A percentile compares a stretch with the other conserved stretches of the same genome.
Conservation (phyloP, 2,329 filamentous ascomycete genomes). For the Dactylella cylindrospora region DNA sequence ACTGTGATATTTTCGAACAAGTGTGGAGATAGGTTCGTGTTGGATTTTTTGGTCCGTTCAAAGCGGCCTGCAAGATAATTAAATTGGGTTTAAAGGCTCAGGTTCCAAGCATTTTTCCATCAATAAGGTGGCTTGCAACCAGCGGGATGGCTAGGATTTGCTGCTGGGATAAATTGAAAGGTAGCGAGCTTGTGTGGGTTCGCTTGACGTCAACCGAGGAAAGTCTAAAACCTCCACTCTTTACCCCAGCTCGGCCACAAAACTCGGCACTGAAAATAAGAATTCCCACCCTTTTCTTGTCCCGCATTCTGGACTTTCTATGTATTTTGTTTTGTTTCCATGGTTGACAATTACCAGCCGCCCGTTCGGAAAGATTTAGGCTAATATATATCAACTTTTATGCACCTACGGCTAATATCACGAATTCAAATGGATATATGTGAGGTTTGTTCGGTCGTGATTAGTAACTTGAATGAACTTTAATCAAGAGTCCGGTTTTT, state of each 20-base stretch:
- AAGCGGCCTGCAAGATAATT: constrained; percentile 10
- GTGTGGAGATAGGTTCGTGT: no score
- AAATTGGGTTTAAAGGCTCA: constrained; percentile 1
- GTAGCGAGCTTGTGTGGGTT: constrained; percentile 7
- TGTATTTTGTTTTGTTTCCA: no score
- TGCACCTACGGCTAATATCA: constrained; percentile 10
- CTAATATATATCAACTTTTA: no score
- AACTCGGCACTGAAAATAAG: constrained; percentile 21
- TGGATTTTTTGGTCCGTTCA: constrained; percentile 16
- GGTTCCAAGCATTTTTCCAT: constrained; percentile 31
- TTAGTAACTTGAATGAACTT: no score
- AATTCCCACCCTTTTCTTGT: background rate
- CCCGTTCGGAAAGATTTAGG: constrained; percentile 29
- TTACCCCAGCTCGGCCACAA: constrained; percentile 20
- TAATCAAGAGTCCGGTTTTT: no score
- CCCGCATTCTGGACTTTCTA: no score
- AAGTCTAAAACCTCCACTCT: constrained; percentile 12
- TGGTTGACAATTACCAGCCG: background rate
- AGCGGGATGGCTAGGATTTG: constrained; percentile 15
- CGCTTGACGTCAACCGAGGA: constrained; percentile 33
- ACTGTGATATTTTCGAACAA: constrained; percentile 7
- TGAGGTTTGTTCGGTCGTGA: no score
- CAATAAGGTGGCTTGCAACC: constrained; percentile 17
- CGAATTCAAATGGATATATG: no score
- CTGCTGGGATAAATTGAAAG: constrained; percentile 23